phyloP scores from a whole-genome alignment of 768 basidiomycete species.

The Phallus indusiatus region DNA sequence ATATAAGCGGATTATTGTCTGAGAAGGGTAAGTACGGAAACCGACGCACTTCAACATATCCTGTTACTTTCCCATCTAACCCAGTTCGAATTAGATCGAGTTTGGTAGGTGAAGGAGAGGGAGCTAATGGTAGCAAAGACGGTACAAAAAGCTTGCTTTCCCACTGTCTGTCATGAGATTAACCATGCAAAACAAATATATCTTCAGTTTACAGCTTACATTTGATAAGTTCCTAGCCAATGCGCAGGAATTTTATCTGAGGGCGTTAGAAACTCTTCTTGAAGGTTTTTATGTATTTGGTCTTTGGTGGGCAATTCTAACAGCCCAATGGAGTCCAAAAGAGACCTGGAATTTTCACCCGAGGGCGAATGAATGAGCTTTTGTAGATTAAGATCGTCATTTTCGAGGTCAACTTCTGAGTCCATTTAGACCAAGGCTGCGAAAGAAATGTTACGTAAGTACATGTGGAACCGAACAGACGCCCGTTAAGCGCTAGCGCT shows the following conservation, averaged over 20 bases:
- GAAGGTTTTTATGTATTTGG: constrained; percentile 58
- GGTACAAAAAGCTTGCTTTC: constrained; percentile 50
- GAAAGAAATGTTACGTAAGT: background rate
- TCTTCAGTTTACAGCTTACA: constrained; percentile 39
- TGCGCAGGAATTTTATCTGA: constrained; percentile 54
- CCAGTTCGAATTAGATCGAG: constrained; percentile 69
- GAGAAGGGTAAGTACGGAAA: background rate
- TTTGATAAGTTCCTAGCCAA: constrained; percentile 75
- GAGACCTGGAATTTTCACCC: constrained; percentile 23
- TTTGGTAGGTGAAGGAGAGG: constrained; percentile 66
- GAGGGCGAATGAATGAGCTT: constrained; percentile 1
- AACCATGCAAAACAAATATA: constrained; percentile 7
- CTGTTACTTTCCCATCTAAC: constrained; percentile 68
- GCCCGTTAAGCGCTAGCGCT: no score
- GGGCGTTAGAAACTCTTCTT: constrained; percentile 65
- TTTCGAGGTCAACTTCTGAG: background rate
- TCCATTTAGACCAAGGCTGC: background rate
- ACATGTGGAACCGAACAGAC: no score
- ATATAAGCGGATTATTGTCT: constrained; percentile 2
- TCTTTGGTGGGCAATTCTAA: constrained; percentile 46
- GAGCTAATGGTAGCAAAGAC: constrained; percentile 51
- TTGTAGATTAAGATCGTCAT: background rate
- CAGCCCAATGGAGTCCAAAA: constrained; percentile 53
- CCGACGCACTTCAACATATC: constrained; percentile 66
- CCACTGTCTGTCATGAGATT: constrained; percentile 51